These are phyloP conservation scores for Nigrospora oryzae DNA, from an alignment of 2,329 filamentous ascomycete genomes.

Conservation along the genomic window DNA sequence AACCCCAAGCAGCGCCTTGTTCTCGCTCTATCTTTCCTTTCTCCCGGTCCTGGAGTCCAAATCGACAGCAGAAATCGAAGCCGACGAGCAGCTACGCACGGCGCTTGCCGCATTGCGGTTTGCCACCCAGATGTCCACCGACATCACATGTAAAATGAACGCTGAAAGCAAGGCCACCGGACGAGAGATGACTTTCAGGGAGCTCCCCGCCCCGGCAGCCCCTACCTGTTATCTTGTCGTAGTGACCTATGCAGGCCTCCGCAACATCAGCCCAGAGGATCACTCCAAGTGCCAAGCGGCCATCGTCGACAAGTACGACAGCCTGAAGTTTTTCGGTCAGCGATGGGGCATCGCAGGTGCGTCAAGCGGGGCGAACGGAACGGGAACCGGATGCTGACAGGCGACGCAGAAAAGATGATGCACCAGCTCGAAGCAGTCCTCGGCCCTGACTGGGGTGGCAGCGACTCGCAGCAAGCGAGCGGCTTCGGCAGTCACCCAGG, in stretches of 20 bases:
- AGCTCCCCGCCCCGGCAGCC: constrained; percentile 17
- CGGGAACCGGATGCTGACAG: constrained; percentile 3
- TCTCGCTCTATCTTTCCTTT: constrained; percentile 22
- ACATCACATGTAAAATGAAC: constrained; percentile 23
- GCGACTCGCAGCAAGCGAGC: no score
- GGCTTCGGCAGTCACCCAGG: no score
- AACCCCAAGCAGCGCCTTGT: constrained; percentile 14
- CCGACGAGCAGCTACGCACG: constrained; percentile 12
- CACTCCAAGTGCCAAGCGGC: constrained; percentile 13
- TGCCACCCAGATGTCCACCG: constrained; percentile 22
- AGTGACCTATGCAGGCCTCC: constrained; percentile 13
- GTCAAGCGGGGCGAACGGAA: not conserved
- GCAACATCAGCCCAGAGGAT: constrained; percentile 20
- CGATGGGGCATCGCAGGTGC: constrained; percentile 24
- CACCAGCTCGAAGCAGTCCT: constrained; percentile 16
- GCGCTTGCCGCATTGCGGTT: constrained; percentile 21
- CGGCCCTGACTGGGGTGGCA: constrained; percentile 12
- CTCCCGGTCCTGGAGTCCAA: constrained; percentile 16
- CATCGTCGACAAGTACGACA: constrained; percentile 23
- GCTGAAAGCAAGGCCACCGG: constrained; percentile 8
- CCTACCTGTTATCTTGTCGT: constrained; percentile 23
- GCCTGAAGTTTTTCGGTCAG: constrained; percentile 20
- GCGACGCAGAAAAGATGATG: constrained; percentile 21
- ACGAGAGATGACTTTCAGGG: constrained; percentile 8
- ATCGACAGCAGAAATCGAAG: constrained; percentile 5